Conservation (phyloP, 2,329 filamentous ascomycete species). For the Fusarium bulbicola region DNA sequence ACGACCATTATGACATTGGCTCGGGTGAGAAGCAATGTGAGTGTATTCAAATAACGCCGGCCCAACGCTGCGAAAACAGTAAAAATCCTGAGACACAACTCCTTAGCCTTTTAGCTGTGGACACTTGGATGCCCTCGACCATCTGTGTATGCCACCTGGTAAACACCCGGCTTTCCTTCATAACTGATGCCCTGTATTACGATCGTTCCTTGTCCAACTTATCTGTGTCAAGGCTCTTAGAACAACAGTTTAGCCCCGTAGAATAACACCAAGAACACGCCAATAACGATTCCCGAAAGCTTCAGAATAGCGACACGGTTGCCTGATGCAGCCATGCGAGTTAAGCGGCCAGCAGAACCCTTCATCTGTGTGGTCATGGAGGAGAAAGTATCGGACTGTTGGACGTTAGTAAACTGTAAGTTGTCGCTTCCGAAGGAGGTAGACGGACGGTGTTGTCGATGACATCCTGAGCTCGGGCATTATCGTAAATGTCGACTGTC, state of each 20-base stretch:
- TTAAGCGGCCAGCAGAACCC: constrained; percentile 82
- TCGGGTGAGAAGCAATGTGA: constrained; percentile 15
- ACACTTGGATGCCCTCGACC: neutral
- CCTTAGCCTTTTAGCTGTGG: neutral
- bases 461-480: constrained; percentile 85
- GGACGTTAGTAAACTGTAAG: constrained; percentile 10
- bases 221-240: constrained; percentile 43
- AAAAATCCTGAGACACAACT: constrained; percentile 4
- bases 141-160: neutral
- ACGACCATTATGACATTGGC: constrained; percentile 10
- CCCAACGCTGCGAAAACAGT: constrained; percentile 30
- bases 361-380: constrained; percentile 84
- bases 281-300: constrained; percentile 83
- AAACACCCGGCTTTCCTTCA: neutral
- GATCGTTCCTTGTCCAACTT: neutral
- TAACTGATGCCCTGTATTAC: neutral
- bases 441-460: constrained; percentile 82
- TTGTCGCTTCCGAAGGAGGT: neutral
- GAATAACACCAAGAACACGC: constrained; percentile 76
- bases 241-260: constrained; percentile 74
- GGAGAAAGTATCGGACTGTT: constrained; percentile 87
- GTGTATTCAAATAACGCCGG: constrained; percentile 36
- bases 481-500: constrained; percentile 98
- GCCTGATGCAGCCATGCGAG: constrained; percentile 88
- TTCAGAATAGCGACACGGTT: constrained; percentile 94